Evolutionary conservation across 139 green algal genomes (phyloP), one percentile per base, ranked within the genome.

Genomic region (Volvox reticuliferus): DNA sequence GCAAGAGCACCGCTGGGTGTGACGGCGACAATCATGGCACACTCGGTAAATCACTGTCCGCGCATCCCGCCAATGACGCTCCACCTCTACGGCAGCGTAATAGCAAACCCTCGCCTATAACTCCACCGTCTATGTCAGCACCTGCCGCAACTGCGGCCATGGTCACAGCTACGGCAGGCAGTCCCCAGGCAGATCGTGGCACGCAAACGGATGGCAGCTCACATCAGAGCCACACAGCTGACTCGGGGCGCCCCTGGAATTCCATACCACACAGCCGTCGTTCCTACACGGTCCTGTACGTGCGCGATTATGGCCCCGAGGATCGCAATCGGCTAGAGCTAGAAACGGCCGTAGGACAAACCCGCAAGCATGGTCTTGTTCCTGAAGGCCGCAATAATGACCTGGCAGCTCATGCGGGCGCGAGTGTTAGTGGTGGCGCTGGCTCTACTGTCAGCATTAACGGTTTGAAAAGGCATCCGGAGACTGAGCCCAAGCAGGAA

Each of bases 231-330:
- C 65, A 73, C 65, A 73, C 65, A 24, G 24, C 65, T 30, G 16
- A 18, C 26, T 1, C 71, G 21, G 71, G 14, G 26, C 71, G 71
- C 26, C 71, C 32, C 26, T 35, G 30, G 13, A 61, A 44, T 18
- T 44, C 28, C 79, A 0, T 1, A 9, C 81, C 30, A 28, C 61
- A 32, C 81, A 44, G 50, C 14, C 61, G 81, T 18, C 81, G 81
- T 33, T 87, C 81, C 61, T 87, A 87, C 81, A 77, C n/a, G 13
- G 81, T 87, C 36, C 30, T 87, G 81, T 87, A 87, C 61, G 81
- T 87, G 30, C 61, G n/a, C 3, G 81, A 76, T 17, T 32, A 22
- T 28, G 50, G 12, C 12, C 50, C 26, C 26, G 50, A 28, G 50
- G 24, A 55, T n/a, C 12, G 79, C 50, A 0, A 26, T 44, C 12